Evolutionary conservation across 179 eudicot species (phyloP), one percentile per base, ranked within the genome.

Genomic region (Beta lomatogona): DNA sequence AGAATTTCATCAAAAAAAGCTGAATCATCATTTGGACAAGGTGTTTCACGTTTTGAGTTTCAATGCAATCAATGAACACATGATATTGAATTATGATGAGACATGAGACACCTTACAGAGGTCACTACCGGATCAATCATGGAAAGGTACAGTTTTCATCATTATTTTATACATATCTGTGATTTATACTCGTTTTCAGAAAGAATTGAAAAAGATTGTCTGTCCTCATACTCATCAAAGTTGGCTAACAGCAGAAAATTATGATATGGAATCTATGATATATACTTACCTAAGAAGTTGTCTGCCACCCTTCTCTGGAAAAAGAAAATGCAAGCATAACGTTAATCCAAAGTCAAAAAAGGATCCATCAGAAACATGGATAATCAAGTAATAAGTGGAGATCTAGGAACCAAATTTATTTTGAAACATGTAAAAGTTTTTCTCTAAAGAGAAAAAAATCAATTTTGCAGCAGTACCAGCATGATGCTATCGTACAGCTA

Each of bases 211-310:
- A 12, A 6, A 11, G 69, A 64, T 25, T 25, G 45, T 44, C 22
- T 21, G 28, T 10, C 13, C 16, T 11, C 41, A 64, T 61, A 28
- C 9, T n/a, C 44, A 64, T 63, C 67, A 63, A 63, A 22, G 67
- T 63, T 3, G 36, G 12, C 36, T 63, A 8, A 10, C 9, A 63
- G 13, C 16, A 8, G 69, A 28, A 21, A 25, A 25, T 0, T 28
- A 64, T 12, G 69, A 64, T 64, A 64, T 22, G 22, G 31, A 63
- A 22, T 4, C 12, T 36, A 5, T 10, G 28, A 25, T 0, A 18
- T 5, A 28, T 60, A 77, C 85, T 82, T 19, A 82, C 85, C 85
- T 52, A 82, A 22, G 67, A 77, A 53, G n/a, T 72, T 48, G 73
- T 82, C 74, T 59, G 78, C 64, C 58, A 21, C 48, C 73, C 44